phyloP scores from a whole-genome alignment of 768 basidiomycete species.

The Cystobasidium ongulense region DNA sequence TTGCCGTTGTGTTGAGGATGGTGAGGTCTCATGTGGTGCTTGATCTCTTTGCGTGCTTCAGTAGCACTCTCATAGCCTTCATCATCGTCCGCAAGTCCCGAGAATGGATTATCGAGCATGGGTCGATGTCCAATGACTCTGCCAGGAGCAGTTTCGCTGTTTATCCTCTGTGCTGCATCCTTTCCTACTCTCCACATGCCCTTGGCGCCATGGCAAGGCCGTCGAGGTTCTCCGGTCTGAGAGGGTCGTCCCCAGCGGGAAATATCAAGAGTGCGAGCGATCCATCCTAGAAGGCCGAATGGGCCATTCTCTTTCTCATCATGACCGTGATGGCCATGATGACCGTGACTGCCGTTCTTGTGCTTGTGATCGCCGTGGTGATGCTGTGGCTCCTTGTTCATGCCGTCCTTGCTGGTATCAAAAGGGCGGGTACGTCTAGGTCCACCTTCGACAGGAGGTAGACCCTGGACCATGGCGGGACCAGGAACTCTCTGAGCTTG shows the following conservation, averaged over 20 bases:
- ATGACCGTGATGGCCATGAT: not conserved
- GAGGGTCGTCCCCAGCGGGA: not conserved
- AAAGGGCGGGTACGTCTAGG: not conserved
- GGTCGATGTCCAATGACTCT: conserved; percentile 10
- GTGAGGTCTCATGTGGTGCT: conserved; percentile 12
- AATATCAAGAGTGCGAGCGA: not conserved
- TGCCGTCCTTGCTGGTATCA: not conserved
- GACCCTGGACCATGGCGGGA: not conserved
- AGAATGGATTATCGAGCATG: conserved; percentile 27
- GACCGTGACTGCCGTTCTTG: too few relatives aligned
- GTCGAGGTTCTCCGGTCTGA: not conserved
- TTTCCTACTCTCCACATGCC: not conserved
- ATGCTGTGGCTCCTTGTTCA: not conserved
- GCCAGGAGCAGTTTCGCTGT: not conserved
- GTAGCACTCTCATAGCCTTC: not conserved
- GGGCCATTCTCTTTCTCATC: not conserved
- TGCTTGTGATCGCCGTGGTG: not conserved
- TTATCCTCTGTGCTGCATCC: not conserved
- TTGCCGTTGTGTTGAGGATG: not conserved
- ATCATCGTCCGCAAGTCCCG: conserved; percentile 8
- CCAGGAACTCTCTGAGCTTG: not conserved
- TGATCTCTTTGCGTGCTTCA: not conserved
- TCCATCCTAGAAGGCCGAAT: not conserved
- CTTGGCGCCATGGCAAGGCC: not conserved
- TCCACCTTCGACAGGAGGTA: not conserved